phyloP scores from a whole-genome alignment of 208 protist species.

The Leishmania guyanensis region DNA sequence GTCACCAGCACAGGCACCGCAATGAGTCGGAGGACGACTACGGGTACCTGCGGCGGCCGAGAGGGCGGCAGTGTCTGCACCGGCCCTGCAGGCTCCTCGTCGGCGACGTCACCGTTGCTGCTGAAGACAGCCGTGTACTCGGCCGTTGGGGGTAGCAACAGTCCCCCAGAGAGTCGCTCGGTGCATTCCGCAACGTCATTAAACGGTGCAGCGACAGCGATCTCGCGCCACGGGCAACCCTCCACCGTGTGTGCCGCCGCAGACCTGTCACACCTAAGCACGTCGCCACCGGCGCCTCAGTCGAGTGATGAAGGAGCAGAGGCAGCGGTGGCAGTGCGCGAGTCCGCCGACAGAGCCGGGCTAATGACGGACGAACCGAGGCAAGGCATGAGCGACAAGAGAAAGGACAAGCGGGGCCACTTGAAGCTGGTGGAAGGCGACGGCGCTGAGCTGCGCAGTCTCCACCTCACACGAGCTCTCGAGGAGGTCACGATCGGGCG shows the following conservation, averaged over 20 bases:
- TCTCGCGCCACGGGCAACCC: too few relatives aligned
- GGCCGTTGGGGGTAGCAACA: not conserved
- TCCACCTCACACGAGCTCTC: conserved; percentile 10
- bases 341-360: not conserved
- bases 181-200: not conserved
- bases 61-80: not conserved
- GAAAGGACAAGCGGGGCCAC: not conserved
- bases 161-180: not conserved
- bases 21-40: conserved; percentile 2
- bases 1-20: conserved; percentile 3
- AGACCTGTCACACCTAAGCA: not conserved
- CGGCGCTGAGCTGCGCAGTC: conserved; percentile 11
- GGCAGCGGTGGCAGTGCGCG: not conserved
- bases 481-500: conserved; percentile 35
- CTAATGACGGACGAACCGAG: not conserved
- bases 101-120: not conserved
- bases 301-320: not conserved
- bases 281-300: not conserved
- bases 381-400: not conserved
- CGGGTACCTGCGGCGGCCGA: not conserved
- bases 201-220: not conserved
- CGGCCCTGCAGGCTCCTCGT: not conserved
- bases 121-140: not conserved
- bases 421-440: not conserved
- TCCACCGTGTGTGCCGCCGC: not conserved